phyloP scores from a whole-genome alignment of 495 filamentous ascomycete species.

The Aspergillus baeticus region DNA sequence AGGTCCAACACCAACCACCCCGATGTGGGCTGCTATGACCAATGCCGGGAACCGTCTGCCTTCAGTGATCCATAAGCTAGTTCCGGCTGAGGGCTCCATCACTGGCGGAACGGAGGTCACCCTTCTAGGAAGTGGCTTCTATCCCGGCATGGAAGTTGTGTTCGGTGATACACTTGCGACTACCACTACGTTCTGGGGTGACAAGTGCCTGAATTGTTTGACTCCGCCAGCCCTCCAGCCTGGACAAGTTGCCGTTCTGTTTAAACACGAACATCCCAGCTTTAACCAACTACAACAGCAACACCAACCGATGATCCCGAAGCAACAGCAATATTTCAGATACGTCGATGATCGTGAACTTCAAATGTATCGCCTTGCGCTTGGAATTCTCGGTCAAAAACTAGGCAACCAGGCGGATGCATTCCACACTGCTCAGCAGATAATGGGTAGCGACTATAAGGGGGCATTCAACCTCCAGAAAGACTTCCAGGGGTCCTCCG shows the following conservation, averaged over 20 bases:
- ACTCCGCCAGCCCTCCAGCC: conserved; percentile 70
- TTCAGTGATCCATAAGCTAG: conserved; percentile 71
- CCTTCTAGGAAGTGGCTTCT: conserved; percentile 75
- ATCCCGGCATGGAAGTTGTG: conserved; percentile 76
- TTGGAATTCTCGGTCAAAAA: conserved; percentile 48
- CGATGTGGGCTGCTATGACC: conserved; percentile 41
- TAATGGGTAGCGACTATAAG: conserved; percentile 48
- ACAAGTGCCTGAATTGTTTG: conserved; percentile 78
- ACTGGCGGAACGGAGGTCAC: conserved; percentile 84
- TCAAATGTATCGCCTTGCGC: conserved; percentile 53
- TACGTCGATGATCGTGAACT: conserved; percentile 80
- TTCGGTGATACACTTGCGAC: conserved; percentile 79
- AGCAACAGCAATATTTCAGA: conserved; percentile 63
- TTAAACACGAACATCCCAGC: conserved; percentile 60
- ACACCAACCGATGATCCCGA: conserved; percentile 46
- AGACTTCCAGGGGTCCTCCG: conserved; percentile 44
- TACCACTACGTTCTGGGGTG: conserved; percentile 80
- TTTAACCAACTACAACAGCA: conserved; percentile 45
- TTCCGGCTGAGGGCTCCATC: conserved; percentile 77
- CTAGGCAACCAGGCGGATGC: conserved; percentile 49
- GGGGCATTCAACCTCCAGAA: conserved; percentile 44
- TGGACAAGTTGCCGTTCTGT: conserved; percentile 71
- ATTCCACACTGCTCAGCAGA: conserved; percentile 49
- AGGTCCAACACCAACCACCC: conserved; percentile 32
- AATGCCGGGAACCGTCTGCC: conserved; percentile 42